Base-by-base conservation (phyloP, 441 rosid species). In the Erysimum cheiri region DNA sequence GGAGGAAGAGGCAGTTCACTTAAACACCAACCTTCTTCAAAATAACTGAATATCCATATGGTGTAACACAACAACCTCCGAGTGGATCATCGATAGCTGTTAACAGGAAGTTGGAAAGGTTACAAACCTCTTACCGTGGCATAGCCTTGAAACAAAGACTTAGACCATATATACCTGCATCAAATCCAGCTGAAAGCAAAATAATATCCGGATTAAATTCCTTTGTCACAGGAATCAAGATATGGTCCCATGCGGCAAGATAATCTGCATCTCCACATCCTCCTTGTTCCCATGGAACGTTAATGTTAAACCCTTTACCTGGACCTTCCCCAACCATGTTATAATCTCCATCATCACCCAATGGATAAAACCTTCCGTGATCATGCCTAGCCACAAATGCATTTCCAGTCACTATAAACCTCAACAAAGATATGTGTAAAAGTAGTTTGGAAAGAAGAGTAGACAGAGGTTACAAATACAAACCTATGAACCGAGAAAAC, bases 401-500 rank as follows among this genome's bases (percentile, higher is more conserved):
- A 49, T 48, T 69, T 44, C 29, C 3, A 66, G 48, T 47, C 10
- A 47, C 8, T 0, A 7, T 33, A 33, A 33, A 33, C 10, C 36
- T 33, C 36, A 33, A 33, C 36, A 33, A 33, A 33, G 36, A 33
- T 33, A 33, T 33, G 36, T 32, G 36, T 6, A 32, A 32, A 6
- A 5, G 36, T 33, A 33, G 36, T 33, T 33, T 33, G 9, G 36
- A 33, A 61, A 41, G 28, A 70, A 57, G n/a, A 17, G 46, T 48
- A 64, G 47, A 67, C 65, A 61, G 22, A 60, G 26, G 35, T 44
- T 8, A 22, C 39, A 35, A 33, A 39, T 63, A 43, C 17, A 53
- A 82, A 90, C 99, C 99, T 92, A 73, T 95, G 99, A 62, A 92
- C 98, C 66, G 97, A 95, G 88, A 92, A 95, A 86, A 95, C 85